Base-by-base conservation (phyloP, 2,329 filamentous ascomycete species). In the Bertia moriformis region DNA sequence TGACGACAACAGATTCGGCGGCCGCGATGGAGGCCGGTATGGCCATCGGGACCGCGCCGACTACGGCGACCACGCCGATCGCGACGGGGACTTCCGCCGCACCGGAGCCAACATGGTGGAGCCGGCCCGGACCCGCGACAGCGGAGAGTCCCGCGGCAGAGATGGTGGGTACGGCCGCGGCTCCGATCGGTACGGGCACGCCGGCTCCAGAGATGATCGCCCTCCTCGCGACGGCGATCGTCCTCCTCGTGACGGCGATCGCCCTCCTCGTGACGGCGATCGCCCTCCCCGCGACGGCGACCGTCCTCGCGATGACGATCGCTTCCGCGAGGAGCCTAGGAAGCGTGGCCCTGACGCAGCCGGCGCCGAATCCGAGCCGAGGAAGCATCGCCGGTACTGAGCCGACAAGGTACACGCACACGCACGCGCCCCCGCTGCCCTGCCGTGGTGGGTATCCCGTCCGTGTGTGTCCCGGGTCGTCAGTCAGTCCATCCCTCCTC, bases 341-440 rank as follows among this genome's bases (percentile, higher is more conserved):
- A 72, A 83, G 67, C 74, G 79, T 55, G 69, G 77, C 39, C 86
- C 83, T 59, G 87, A 93, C 39, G 82, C 81, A 53, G 78, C 78
- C 55, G 72, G 74, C 47, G 80, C 88, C 61, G 86, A 94, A 53
- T 88, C 94, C 58, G 72, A 75, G 38, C 61, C n/a, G n/a, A n/a
- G 72, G 42, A 80, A 80, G 58, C 54, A 78, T 44, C 73, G 75
- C 46, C 71, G 75, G 46, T 80, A 80, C 60, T 78, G 64, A 63
- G 53, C 54, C 55, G 54, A 57, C n/a, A n/a, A n/a, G n/a, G n/a
- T n/a, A n/a, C n/a, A n/a, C n/a, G n/a, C n/a, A n/a, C n/a, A n/a
- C n/a, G n/a, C n/a, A n/a, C n/a, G n/a, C n/a, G n/a, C n/a, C n/a
- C n/a, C n/a, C n/a, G n/a, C n/a, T n/a, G n/a, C n/a, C n/a, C n/a